Conservation (phyloP, 2,329 filamentous ascomycete genomes). For the Exophiala oligosperma region DNA sequence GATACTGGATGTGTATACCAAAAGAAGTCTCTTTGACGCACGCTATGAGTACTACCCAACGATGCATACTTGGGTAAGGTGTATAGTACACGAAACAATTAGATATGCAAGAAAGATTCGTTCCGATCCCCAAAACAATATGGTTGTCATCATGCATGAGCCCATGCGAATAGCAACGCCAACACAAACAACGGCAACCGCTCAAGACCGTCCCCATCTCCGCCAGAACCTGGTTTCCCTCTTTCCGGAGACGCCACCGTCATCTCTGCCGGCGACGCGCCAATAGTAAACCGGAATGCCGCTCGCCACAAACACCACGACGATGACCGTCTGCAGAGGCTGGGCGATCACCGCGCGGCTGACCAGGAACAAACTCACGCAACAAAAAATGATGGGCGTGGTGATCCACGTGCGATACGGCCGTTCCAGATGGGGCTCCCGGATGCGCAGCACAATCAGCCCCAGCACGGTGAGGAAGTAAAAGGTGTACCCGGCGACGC, state of each 20-base stretch:
- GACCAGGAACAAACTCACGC: constrained; percentile 89
- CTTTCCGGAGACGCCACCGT: constrained; percentile 28
- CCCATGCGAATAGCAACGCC: too few relatives aligned
- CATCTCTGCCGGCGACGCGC: constrained; percentile 69
- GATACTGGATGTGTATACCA: too few relatives aligned
- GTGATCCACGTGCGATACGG: constrained; percentile 97
- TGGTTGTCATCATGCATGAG: not conserved
- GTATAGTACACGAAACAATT: too few relatives aligned
- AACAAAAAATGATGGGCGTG: constrained; percentile 97
- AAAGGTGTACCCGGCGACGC: constrained; percentile 94
- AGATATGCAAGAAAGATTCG: not conserved
- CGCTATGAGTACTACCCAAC: too few relatives aligned
- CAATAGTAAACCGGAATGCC: constrained; percentile 89
- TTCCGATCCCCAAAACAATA: not conserved
- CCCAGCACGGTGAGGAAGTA: constrained; percentile 96
- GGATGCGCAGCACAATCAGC: constrained; percentile 83
- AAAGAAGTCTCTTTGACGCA: too few relatives aligned
- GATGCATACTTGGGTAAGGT: too few relatives aligned
- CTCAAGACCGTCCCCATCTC: constrained; percentile 30
- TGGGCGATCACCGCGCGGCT: constrained; percentile 87
- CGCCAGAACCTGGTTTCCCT: constrained; percentile 42
- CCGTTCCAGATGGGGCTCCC: constrained; percentile 81
- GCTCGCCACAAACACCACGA: constrained; percentile 78
- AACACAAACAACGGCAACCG: too few relatives aligned
- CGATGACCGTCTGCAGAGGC: constrained; percentile 84